These are phyloP conservation scores for Keithomyces neogunnii DNA, from an alignment of 2,329 filamentous ascomycete species.

Conservation along the genomic window DNA sequence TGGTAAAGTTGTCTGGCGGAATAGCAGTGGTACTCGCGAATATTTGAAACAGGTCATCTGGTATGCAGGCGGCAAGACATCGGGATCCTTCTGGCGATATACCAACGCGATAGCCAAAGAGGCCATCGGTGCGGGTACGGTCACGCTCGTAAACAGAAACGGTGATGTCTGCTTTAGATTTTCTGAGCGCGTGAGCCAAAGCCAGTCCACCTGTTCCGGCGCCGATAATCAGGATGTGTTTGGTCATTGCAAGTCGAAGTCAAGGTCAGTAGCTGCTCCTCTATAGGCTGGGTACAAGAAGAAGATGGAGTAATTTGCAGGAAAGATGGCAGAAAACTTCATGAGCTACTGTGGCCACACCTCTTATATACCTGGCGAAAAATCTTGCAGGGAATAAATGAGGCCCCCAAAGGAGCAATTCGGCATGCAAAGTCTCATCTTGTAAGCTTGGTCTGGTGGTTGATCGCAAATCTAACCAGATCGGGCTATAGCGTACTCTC, in stretches of 20 bases:
- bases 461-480: conserved; percentile 4
- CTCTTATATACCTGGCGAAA: no score
- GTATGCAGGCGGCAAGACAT: conserved; percentile 8
- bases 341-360: no score
- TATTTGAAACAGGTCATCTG: conserved; percentile 8
- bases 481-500: background rate
- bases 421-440: background rate
- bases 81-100: conserved; percentile 13
- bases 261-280: no score
- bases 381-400: no score
- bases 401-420: no score
- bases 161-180: conserved; percentile 6
- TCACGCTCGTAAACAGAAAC: conserved; percentile 13
- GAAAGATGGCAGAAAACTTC: no score
- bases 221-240: conserved; percentile 11
- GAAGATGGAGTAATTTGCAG: no score
- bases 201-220: conserved; percentile 12
- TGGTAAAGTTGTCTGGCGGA: conserved; percentile 8
- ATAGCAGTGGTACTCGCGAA: conserved; percentile 9
- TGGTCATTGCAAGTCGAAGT: background rate
- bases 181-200: conserved; percentile 11
- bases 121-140: conserved; percentile 9
- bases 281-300: no score
- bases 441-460: background rate
- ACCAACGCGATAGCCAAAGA: conserved; percentile 14